A percentile compares a stretch with the other conserved stretches of the same genome.
These are phyloP conservation scores for Danielia oregonensis DNA, from an alignment of 805 yeast genomes.

Conservation along the genomic window DNA sequence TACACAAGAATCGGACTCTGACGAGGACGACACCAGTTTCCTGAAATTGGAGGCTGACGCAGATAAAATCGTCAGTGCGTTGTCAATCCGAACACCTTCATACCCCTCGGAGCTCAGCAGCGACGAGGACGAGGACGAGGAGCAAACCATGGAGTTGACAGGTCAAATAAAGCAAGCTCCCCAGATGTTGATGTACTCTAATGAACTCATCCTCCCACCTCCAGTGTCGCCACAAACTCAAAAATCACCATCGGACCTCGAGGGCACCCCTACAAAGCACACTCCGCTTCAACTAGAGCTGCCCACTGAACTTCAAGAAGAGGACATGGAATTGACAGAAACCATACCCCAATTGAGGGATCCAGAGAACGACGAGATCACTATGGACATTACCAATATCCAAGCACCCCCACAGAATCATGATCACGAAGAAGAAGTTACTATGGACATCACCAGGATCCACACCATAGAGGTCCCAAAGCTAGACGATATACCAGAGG, in stretches of 20 bases:
- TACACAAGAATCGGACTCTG: not conserved
- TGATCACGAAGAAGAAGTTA: constrained; percentile 6
- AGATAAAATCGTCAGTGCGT: constrained; percentile 11
- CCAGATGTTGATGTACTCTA: no score
- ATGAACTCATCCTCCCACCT: no score
- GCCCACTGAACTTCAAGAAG: constrained; percentile 5
- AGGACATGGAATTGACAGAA: constrained; percentile 14
- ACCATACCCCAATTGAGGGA: constrained; percentile 2
- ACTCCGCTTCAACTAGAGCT: not conserved
- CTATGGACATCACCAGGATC: constrained; percentile 13
- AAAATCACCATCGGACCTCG: not conserved
- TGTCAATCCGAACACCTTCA: constrained; percentile 7
- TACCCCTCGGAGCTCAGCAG: not conserved
- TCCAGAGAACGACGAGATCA: constrained; percentile 4
- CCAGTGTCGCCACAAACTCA: constrained; percentile 1
- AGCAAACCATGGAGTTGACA: constrained; percentile 30
- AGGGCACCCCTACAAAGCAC: not conserved
- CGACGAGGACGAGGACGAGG: constrained; percentile 8
- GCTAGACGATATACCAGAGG: not conserved
- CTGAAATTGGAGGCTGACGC: constrained; percentile 19
- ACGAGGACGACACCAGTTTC: constrained; percentile 7
- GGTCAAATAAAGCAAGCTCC: constrained; percentile 14
- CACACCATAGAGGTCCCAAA: not conserved
- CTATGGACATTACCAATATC: constrained; percentile 8
- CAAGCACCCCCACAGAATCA: not conserved